Evolutionary conservation across 1,284 basidiomycete genomes (phyloP), one percentile per base, ranked within the genome.

Genomic region (Hemileia vastatrix): DNA sequence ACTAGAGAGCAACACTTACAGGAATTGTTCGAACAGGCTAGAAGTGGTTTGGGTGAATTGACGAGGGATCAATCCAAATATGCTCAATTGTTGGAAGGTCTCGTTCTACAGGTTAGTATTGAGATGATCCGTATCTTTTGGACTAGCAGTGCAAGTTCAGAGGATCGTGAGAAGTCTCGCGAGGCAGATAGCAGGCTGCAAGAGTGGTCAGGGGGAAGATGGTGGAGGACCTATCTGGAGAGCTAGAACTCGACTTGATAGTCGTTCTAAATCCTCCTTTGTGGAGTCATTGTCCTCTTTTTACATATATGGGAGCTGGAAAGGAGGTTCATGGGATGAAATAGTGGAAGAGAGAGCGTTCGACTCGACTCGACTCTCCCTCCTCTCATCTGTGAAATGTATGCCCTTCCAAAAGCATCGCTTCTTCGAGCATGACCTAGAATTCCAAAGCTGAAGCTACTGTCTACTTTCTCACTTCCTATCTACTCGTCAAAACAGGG

Each of bases 1-100:
- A 84, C 86, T 64, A 85, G 92, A 55, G 94, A 97, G 77, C 90
- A 95, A 75, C 84, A 93, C 67, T 81, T 97, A 2, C 88, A 95
- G 72, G 84, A 87, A 63, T 83, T 97, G 64, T 97, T 98, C 77
- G 78, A 83, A 11, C 81, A 83, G 3, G 84, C 91, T 1, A 84
- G 88, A 64, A 78, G 80, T 52, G 79, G 84, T 63, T 77, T 82
- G 67, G 81, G 86, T 64, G 79, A 81, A 6, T 81, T 93, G 19
- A 82, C 86, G 33, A 78, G 83, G 64, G 84, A 90, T 62, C 80
- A 85, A 67, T 82, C 79, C 15, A 84, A 85, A 64, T 94, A 94
- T 72, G 78, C 80, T 32, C 83, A 86, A 69, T 85, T 92, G 73
- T 79, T 94, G 53, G 83, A 91, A 78, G 83, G 84, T 60, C 80